Conservation (phyloP, 2,329 filamentous ascomycete species). For the Cordyceps cateniannulata region DNA sequence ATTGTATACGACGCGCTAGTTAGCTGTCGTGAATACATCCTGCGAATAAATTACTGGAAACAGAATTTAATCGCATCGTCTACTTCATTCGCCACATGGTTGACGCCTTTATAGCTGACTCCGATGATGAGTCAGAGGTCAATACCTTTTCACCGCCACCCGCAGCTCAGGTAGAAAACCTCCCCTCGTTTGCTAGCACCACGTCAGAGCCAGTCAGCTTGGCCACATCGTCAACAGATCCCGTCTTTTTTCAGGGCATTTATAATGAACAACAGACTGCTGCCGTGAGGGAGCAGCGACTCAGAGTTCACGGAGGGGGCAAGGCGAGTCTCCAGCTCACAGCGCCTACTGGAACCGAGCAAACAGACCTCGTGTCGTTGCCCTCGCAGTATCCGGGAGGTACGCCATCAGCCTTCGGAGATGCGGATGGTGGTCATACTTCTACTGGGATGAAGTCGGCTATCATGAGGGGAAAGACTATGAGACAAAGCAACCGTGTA, state of each 20-base stretch:
- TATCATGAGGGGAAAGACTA: background rate
- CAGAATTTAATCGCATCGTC: background rate
- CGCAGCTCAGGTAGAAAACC: slow-evolving; percentile 4
- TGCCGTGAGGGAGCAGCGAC: slow-evolving; percentile 16
- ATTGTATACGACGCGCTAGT: background rate
- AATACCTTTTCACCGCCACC: slow-evolving; percentile 18
- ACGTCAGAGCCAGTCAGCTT: slow-evolving; percentile 14
- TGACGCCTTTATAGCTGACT: slow-evolving; percentile 30
- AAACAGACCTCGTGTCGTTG: slow-evolving; percentile 6
- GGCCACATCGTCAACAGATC: slow-evolving; percentile 39
- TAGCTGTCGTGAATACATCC: background rate
- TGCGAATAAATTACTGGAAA: background rate
- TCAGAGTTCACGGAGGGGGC: background rate
- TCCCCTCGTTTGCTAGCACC: slow-evolving; percentile 1
- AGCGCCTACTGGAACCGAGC: slow-evolving; percentile 2
- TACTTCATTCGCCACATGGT: slow-evolving; percentile 16
- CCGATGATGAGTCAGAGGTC: slow-evolving; percentile 30
- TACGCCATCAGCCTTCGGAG: slow-evolving; percentile 2
- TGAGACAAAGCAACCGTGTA: slow-evolving; percentile 5
- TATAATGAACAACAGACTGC: slow-evolving; percentile 43
- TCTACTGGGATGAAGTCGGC: background rate
- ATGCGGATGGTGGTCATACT: background rate
- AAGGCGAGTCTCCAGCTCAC: background rate
- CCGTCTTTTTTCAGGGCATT: slow-evolving; percentile 39
- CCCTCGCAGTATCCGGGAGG: slow-evolving; percentile 14